These are phyloP conservation scores for Nitzschia putrida DNA, from an alignment of 108 stramenopile genomes.

Conservation along the genomic window DNA sequence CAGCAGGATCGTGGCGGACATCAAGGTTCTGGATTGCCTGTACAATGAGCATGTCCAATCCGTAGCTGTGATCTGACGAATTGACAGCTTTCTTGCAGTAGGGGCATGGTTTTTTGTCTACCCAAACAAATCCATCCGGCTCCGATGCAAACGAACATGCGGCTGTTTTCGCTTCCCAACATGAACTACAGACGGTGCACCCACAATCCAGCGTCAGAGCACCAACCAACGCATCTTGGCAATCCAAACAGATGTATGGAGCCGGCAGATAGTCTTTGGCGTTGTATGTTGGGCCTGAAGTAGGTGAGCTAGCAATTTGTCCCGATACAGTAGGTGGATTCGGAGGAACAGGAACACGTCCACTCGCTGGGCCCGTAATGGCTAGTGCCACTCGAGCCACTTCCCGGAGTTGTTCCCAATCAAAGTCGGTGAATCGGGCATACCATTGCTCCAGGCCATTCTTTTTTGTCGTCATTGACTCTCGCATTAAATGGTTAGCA, in stretches of 20 bases:
- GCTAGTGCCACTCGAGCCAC: slow-evolving; percentile 11
- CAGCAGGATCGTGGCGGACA: neutral
- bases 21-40: slow-evolving; percentile 22
- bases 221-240: slow-evolving; percentile 44
- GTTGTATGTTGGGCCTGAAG: neutral
- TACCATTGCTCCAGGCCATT: slow-evolving; percentile 17
- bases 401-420: slow-evolving; percentile 33
- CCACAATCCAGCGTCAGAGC: slow-evolving; percentile 36
- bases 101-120: slow-evolving; percentile 23
- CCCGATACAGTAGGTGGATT: slow-evolving; percentile 10
- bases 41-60: slow-evolving; percentile 42
- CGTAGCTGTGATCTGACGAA: slow-evolving; percentile 27
- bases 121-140: slow-evolving; percentile 19
- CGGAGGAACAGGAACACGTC: slow-evolving; percentile 24
- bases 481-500: slow-evolving; percentile 14
- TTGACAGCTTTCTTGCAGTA: slow-evolving; percentile 19
- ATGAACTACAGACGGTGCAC: slow-evolving; percentile 37
- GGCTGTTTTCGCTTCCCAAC: slow-evolving; percentile 30
- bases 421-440: slow-evolving; percentile 27
- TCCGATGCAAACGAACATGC: neutral
- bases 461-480: neutral
- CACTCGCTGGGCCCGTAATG: slow-evolving; percentile 3
- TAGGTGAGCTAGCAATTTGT: neutral
- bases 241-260: slow-evolving; percentile 33
- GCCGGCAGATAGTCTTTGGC: slow-evolving; percentile 28